Base-by-base conservation (phyloP, 176 grass and related monocot genomes). In the Alopecurus myosuroides region DNA sequence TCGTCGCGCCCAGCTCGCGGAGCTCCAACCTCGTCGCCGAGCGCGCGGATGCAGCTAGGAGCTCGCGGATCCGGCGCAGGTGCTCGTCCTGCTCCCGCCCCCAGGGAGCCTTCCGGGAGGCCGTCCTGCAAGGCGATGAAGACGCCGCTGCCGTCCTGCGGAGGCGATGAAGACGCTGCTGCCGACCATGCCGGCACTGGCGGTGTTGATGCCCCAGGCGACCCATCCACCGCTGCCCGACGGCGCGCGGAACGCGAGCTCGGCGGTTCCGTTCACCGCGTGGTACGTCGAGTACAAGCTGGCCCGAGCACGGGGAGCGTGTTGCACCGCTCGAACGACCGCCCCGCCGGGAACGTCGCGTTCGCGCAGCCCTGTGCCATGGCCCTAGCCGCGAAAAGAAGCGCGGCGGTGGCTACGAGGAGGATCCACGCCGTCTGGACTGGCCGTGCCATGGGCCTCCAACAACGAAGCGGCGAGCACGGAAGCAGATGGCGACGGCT, bases 121-220 rank as follows among this genome's bases (percentile, higher is more conserved):
- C n/a, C n/a, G n/a, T n/a, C n/a, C n/a, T n/a, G n/a, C n/a, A n/a
- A n/a, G n/a, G n/a, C n/a, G n/a, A n/a, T n/a, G n/a, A n/a, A n/a
- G n/a, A n/a, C 76, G 48, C 55, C 87, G 81, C 70, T n/a, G 48
- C 17, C 26, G 39, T 70, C 37, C 26, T 76, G 86, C 70, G 86
- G n/a, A 91, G 56, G 90, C 92, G 82, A 95, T 18, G 85, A 98
- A 79, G 63, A 94, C 85, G 51, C 90, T 80, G 50, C 92, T 84
- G n/a, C 95, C 90, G 36, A 1, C 13, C 92, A 95, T 98, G 83
- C 87, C 83, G 48, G 2, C 0, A 26, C 40, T 7, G 11, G 30
- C 55, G 9, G 92, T 89, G 90, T 98, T 98, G 89, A 98, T 94
- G 49, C 80, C 97, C 96, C 97, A 95, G 10, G 88, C 80, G 2